Conservation (phyloP, 192 early-diverging fungal species). For the Backusella tarrabulga region DNA sequence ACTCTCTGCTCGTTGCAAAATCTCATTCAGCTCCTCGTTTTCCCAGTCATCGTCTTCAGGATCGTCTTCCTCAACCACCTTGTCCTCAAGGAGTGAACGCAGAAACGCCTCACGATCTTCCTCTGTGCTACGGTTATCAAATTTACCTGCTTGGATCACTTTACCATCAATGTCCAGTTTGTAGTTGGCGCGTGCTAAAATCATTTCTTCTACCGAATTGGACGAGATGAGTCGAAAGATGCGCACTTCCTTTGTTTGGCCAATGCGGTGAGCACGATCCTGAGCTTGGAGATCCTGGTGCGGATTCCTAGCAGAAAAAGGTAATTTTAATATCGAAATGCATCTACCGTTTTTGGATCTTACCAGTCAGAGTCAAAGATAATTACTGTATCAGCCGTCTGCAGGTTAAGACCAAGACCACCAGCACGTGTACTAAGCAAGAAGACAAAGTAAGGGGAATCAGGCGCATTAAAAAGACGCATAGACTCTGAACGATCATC, state of each 20-base stretch:
- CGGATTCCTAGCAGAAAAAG: constrained; percentile 65
- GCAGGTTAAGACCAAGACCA: constrained; percentile 94
- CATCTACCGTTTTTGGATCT: neutral
- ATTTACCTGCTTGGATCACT: constrained; percentile 99
- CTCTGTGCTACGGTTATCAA: constrained; percentile 93
- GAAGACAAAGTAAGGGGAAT: constrained; percentile 86
- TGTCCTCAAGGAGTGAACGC: constrained; percentile 83
- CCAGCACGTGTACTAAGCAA: constrained; percentile 95
- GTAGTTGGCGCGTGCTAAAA: constrained; percentile 90
- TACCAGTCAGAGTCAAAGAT: constrained; percentile 99
- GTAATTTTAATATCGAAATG: neutral
- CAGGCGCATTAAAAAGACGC: constrained; percentile 78
- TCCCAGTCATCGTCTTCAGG: constrained; percentile 68
- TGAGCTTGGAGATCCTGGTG: constrained; percentile 98
- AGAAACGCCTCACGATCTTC: constrained; percentile 94
- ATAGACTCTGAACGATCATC: constrained; percentile 84
- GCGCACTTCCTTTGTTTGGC: constrained; percentile 96
- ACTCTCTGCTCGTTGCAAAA: constrained; percentile 84
- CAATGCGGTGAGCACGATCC: constrained; percentile 99
- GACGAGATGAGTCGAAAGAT: constrained; percentile 91
- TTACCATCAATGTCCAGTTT: constrained; percentile 98
- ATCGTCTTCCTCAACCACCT: constrained; percentile 71
- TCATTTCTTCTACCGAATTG: constrained; percentile 91
- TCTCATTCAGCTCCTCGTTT: constrained; percentile 92
- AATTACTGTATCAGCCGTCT: constrained; percentile 97